Evolutionary conservation across 352 stramenopile genomes (phyloP).

Genomic region (Pythium pyrilobum): DNA sequence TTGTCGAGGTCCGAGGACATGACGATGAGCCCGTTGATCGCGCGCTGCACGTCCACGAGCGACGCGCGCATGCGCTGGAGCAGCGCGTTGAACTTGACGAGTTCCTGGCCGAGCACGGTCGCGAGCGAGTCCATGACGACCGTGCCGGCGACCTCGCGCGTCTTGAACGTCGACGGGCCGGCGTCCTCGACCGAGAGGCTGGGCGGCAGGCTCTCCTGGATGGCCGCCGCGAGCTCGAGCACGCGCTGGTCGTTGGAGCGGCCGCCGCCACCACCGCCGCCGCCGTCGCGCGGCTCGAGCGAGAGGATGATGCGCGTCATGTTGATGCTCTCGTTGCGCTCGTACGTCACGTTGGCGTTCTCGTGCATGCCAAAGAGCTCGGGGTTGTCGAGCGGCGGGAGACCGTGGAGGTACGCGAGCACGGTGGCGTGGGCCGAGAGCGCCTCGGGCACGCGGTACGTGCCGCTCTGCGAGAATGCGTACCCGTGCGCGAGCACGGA

Average conservation of each 20-base stretch:
- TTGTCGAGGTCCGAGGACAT: constrained; percentile 95
- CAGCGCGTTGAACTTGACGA: constrained; percentile 94
- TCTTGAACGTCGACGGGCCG: constrained; percentile 90
- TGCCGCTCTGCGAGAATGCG: constrained; percentile 83
- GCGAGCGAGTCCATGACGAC: constrained; percentile 90
- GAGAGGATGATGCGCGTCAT: constrained; percentile 88
- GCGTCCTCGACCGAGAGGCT: constrained; percentile 84
- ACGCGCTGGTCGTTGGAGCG: constrained; percentile 83
- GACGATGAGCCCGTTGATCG: constrained; percentile 87
- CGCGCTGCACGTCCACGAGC: constrained; percentile 71
- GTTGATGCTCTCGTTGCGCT: constrained; percentile 84
- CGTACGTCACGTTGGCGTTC: constrained; percentile 94
- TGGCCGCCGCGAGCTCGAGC: constrained; percentile 63
- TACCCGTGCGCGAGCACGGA: constrained; percentile 75
- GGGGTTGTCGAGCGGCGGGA: constrained; percentile 87
- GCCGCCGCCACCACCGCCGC: constrained; percentile 37
- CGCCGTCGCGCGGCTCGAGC: constrained; percentile 83
- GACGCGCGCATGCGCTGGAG: constrained; percentile 80
- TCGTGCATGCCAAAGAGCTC: constrained; percentile 96
- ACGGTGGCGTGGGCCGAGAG: constrained; percentile 40
- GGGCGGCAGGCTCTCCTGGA: constrained; percentile 49
- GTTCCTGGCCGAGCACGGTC: constrained; percentile 91
- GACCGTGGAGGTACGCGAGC: constrained; percentile 73
- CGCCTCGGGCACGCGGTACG: constrained; percentile 78
- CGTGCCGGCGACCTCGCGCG: constrained; percentile 67